Evolutionary conservation across 345 rosid genomes (phyloP).

Genomic region (Turnera subulata): DNA sequence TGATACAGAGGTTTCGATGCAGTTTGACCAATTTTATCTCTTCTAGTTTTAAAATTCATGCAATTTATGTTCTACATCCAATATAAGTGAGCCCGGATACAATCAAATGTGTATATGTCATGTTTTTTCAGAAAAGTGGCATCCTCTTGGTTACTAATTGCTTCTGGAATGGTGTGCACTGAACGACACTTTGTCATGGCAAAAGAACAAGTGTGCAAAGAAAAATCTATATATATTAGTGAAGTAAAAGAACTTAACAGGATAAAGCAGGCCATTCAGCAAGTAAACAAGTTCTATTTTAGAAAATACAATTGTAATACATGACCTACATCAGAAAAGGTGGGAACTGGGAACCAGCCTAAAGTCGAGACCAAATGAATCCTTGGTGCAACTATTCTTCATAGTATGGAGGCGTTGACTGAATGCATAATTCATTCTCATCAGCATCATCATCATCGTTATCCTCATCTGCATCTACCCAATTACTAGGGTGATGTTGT

Average conservation of each 20-base stretch:
- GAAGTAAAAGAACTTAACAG: too few relatives aligned
- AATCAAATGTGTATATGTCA: too few relatives aligned
- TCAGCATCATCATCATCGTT: conserved; percentile 55
- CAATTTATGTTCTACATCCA: too few relatives aligned
- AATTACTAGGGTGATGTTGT: conserved; percentile 83
- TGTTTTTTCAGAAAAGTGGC: too few relatives aligned
- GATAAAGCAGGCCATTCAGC: neutral
- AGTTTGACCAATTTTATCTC: too few relatives aligned
- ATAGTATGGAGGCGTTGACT: conserved; percentile 76
- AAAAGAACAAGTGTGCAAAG: neutral
- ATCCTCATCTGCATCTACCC: conserved; percentile 63
- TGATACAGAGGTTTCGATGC: too few relatives aligned
- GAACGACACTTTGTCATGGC: too few relatives aligned
- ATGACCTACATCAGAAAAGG: conserved; percentile 19
- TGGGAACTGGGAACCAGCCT: conserved; percentile 7
- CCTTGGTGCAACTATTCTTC: conserved; percentile 37
- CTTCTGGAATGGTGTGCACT: too few relatives aligned
- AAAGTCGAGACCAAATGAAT: conserved; percentile 6
- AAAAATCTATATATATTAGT: too few relatives aligned
- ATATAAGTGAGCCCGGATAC: too few relatives aligned
- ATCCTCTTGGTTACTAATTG: too few relatives aligned
- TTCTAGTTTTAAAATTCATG: too few relatives aligned
- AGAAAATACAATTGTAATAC: neutral
- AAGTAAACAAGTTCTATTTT: neutral
- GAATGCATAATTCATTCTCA: conserved; percentile 51